Evolutionary conservation across 176 grass and related monocot genomes (phyloP), one percentile per base, ranked within the genome.

Genomic region (Cymbopogon citratus): DNA sequence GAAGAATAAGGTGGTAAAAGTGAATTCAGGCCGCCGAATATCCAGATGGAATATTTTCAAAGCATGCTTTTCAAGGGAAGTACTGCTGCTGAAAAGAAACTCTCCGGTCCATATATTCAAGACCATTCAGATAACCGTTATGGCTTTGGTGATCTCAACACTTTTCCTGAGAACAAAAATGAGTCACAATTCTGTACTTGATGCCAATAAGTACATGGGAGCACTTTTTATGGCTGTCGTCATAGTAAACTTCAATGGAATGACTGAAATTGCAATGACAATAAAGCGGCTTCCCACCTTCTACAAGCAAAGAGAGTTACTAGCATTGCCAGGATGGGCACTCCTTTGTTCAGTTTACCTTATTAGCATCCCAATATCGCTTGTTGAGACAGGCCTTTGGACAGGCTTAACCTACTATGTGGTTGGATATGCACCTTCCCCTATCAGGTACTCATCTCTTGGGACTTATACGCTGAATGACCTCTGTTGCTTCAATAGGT

Each of bases 251-350:
- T 98, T 98, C 83, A 98, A 98, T 74, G 95, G 95, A 54, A 93
- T 95, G 95, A 95, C 92, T 45, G 95, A 98, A 82, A 84, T 98
- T 48, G 85, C 89, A 66, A 98, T 95, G 90, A 98, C 92, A 80
- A 88, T 95, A 86, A 95, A 89, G 69, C 85, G 95, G 28, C 87
- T 98, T 70, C 92, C 92, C 36, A 98, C 92, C 44, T 95, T 93
- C 75, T 98, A 93, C 85, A 98, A 98, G 88, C 95, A 98, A 81
- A 88, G 90, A 63, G 92, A 95, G 51, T 26, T 98, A 81, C 79
- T 98, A 79, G 80, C 36, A 83, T 80, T 98, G 78, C 95, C 95
- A 79, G 92, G 88, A 81, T 98, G 95, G 95, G 90, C 92, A 56
- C 86, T 98, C 68, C 82, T 98, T 88, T 88, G 80, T 82, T 91